Evolutionary conservation across 2,329 filamentous ascomycete genomes (phyloP).

Genomic region (Aspergillus niger): DNA sequence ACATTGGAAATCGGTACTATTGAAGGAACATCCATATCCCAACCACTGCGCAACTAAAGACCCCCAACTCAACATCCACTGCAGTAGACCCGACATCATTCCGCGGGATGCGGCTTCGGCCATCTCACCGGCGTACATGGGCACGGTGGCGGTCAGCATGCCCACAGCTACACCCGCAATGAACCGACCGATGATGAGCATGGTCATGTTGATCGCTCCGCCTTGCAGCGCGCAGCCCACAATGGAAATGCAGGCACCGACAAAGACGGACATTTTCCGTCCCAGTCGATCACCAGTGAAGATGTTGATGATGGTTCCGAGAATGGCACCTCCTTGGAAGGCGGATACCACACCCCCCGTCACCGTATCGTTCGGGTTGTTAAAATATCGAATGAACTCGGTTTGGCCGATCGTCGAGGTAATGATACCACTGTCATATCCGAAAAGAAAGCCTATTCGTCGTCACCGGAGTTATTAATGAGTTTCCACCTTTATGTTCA

Average conservation of each 20-base stretch:
- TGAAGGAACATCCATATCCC: slow-evolving; percentile 38
- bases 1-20: slow-evolving; percentile 17
- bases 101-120: slow-evolving; percentile 35
- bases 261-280: slow-evolving; percentile 9
- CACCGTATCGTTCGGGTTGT: slow-evolving; percentile 20
- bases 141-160: slow-evolving; percentile 18
- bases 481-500: too few species aligned
- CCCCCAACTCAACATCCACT: slow-evolving; percentile 43
- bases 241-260: slow-evolving; percentile 9
- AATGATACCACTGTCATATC: slow-evolving; percentile 37
- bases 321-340: slow-evolving; percentile 40
- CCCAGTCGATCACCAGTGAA: slow-evolving; percentile 5
- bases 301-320: slow-evolving; percentile 9
- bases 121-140: slow-evolving; percentile 38
- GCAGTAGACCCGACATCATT: slow-evolving; percentile 31
- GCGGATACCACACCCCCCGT: slow-evolving; percentile 40
- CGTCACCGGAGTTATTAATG: neutral
- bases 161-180: slow-evolving; percentile 12
- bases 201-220: slow-evolving; percentile 10
- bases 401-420: slow-evolving; percentile 34
- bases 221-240: slow-evolving; percentile 10
- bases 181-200: slow-evolving; percentile 12
- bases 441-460: slow-evolving; percentile 33
- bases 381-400: slow-evolving; percentile 30
- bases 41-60: slow-evolving; percentile 44